phyloP scores from a whole-genome alignment of 768 basidiomycete species.

The Serendipita sp. region DNA sequence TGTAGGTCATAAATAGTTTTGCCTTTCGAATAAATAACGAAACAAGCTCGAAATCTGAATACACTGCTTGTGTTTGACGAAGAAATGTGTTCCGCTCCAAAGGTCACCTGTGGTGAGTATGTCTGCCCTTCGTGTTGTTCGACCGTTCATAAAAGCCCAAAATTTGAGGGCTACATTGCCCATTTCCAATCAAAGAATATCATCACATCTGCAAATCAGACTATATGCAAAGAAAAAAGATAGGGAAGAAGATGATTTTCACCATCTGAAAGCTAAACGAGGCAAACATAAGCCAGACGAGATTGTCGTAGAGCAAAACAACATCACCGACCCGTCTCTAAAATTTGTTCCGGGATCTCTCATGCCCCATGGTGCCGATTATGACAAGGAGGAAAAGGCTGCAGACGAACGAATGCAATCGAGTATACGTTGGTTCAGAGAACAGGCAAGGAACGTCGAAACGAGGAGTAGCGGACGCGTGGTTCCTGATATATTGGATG shows the following conservation, averaged over 20 bases:
- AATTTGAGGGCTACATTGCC: too few species aligned
- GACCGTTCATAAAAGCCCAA: not conserved
- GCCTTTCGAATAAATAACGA: too few species aligned
- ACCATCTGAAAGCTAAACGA: not conserved
- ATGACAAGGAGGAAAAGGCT: constrained; percentile 33
- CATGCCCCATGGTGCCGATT: constrained; percentile 26
- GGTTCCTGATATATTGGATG: constrained; percentile 50
- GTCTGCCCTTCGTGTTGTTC: not conserved
- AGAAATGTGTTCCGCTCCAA: too few species aligned
- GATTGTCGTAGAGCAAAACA: not conserved
- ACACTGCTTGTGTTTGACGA: too few species aligned
- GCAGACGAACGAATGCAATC: constrained; percentile 35
- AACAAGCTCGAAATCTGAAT: too few species aligned
- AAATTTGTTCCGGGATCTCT: not conserved
- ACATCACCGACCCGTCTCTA: constrained; percentile 4
- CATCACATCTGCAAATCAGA: not conserved
- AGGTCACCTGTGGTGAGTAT: not conserved
- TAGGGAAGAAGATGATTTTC: not conserved
- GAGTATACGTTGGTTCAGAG: constrained; percentile 56
- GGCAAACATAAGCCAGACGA: not conserved
- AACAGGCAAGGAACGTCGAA: constrained; percentile 57
- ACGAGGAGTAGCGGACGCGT: constrained; percentile 60
- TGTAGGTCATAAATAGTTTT: too few species aligned
- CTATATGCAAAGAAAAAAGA: not conserved
- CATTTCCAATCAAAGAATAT: not conserved